Base-by-base conservation (phyloP, 495 filamentous ascomycete genomes). In the Haplographium delicatum region DNA sequence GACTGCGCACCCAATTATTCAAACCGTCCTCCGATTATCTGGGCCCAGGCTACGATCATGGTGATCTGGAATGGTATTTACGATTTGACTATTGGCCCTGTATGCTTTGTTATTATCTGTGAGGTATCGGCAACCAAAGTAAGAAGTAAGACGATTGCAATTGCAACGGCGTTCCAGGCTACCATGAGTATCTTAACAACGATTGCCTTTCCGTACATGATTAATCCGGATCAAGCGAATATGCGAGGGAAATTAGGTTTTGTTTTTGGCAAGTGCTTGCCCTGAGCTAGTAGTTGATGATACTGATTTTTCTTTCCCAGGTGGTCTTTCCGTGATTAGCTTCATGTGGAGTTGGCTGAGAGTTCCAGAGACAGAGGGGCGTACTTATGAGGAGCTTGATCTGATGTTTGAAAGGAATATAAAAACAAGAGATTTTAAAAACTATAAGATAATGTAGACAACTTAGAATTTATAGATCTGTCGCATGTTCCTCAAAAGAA, bases 141-240 rank as follows among this genome's bases (percentile, higher is more conserved):
- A 23, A 72, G 76, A 27, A 65, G 70, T n/a, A 74, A 78, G 49
- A 78, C 76, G 0, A 79, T 42, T 23, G 47, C 42, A 13, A 22
- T 57, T 2, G 41, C 54, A 5, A 74, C 77, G 16, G 74, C 16
- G 77, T 79, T 63, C 72, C 73, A 72, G 44, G 65, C 70, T 50
- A 60, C 76, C 44, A 65, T 65, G 47, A 65, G 60, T 42, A 85
- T 88, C 53, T 88, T 9, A 51, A 80, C 73, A 54, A 79, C 77
- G 42, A 80, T 88, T 10, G 58, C 88, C 1, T 86, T 84, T 0
- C 82, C 84, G 0, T 84, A 85, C 57, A 85, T 86, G 83, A 63
- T 89, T 28, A 89, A 87, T 64, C 83, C 2, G 64, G 64, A 0
- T 82, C 79, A 1, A 87, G 85, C 83, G 58, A 85, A 66, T 88